Evolutionary conservation across 2,329 filamentous ascomycete genomes (phyloP).

Genomic region (Triangularia setosa): DNA sequence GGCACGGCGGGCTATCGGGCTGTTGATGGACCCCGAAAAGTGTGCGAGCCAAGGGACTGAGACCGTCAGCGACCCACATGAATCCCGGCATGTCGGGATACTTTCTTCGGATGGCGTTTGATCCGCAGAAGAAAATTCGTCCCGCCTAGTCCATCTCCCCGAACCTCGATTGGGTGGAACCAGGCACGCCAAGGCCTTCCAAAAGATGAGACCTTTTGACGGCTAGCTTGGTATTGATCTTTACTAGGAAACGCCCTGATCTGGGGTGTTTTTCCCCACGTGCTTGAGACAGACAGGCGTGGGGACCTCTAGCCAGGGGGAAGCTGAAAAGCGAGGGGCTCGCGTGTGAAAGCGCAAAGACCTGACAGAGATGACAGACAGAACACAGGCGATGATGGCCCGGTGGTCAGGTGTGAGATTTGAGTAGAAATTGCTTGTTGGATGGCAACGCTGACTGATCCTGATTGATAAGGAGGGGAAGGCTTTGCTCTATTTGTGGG

Average conservation of each 20-base stretch:
- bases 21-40: constrained; percentile 20
- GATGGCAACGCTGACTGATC: not conserved
- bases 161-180: not conserved
- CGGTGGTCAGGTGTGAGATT: too few species aligned
- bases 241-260: not conserved
- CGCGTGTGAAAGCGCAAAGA: not conserved
- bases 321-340: not conserved
- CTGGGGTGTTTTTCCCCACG: not conserved
- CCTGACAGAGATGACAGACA: too few species aligned
- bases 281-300: not conserved
- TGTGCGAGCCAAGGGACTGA: not conserved
- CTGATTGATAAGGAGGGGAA: not conserved
- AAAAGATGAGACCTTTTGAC: not conserved
- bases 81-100: constrained; percentile 13
- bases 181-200: not conserved
- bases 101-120: constrained; percentile 3
- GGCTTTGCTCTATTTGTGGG: not conserved
- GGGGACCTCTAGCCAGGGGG: not conserved
- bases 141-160: not conserved
- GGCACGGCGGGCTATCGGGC: constrained; percentile 17
- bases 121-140: constrained; percentile 4
- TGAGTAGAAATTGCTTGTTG: not conserved
- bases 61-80: constrained; percentile 1
- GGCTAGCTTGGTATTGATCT: not conserved
- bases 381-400: too few species aligned